A percentile compares a stretch with the other conserved stretches of the same genome.
These are phyloP conservation scores for Dioscorea dumetorum DNA, from an alignment of 106 monocot species.

Conservation along the genomic window DNA sequence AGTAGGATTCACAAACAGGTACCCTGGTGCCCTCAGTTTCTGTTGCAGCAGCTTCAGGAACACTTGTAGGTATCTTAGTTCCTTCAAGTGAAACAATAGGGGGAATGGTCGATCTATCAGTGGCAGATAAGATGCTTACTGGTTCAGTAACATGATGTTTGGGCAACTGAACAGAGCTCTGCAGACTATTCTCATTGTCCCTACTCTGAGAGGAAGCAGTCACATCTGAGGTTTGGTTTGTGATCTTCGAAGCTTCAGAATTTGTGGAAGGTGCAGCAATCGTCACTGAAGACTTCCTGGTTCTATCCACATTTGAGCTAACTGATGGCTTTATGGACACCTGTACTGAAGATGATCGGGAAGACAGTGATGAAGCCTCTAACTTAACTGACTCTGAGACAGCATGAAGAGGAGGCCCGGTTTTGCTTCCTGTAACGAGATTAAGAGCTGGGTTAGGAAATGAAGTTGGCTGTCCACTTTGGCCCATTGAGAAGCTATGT, in stretches of 20 bases:
- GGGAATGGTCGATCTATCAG: neutral
- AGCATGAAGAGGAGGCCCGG: slow-evolving; percentile 13
- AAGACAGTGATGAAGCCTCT: slow-evolving; percentile 20
- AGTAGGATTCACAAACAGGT: neutral
- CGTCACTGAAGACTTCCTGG: slow-evolving; percentile 21
- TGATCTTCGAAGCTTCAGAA: no score
- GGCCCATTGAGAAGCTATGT: slow-evolving; percentile 51
- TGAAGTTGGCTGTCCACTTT: slow-evolving; percentile 34
- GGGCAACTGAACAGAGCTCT: neutral
- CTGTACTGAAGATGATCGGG: slow-evolving; percentile 18
- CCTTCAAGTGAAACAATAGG: neutral
- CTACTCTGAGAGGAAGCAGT: slow-evolving; percentile 5
- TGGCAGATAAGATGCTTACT: no score
- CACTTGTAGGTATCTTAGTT: neutral
- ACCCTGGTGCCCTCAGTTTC: neutral
- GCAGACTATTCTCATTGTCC: neutral
- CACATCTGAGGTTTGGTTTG: no score
- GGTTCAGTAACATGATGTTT: neutral
- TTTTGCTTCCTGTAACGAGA: slow-evolving; percentile 20
- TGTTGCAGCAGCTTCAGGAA: neutral
- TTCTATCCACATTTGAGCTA: slow-evolving; percentile 10
- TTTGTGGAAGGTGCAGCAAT: no score
- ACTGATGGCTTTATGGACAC: slow-evolving; percentile 23
- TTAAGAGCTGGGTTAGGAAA: slow-evolving; percentile 28
- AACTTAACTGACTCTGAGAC: slow-evolving; percentile 23